Evolutionary conservation across 177 flowering plant species (phyloP).

Genomic region (Telopea speciosissima): DNA sequence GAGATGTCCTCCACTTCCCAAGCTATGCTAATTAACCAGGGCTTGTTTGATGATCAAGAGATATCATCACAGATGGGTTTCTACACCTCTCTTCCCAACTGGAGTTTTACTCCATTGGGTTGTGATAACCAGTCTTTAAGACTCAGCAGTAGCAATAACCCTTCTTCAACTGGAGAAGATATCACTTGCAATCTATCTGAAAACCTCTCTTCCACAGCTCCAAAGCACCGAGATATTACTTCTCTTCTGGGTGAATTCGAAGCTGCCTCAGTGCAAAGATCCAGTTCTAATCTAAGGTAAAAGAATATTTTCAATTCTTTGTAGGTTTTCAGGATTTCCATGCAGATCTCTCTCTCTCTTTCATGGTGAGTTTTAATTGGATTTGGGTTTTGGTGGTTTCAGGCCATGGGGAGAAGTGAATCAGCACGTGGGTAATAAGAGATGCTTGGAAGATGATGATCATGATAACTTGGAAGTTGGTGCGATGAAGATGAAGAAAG

Average conservation of each 20-base stretch:
- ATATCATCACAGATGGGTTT: constrained; percentile 31
- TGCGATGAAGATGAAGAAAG: constrained; percentile 61
- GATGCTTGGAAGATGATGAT: constrained; percentile 19
- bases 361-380: background rate
- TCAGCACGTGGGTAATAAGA: constrained; percentile 25
- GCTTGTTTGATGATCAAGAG: constrained; percentile 34
- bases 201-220: constrained; percentile 22
- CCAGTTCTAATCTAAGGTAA: constrained; percentile 44
- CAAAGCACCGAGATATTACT: constrained; percentile 22
- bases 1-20: constrained; percentile 23
- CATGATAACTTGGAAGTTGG: constrained; percentile 31
- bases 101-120: constrained; percentile 17
- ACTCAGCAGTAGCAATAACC: background rate
- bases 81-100: constrained; percentile 19
- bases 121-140: constrained; percentile 28
- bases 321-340: background rate
- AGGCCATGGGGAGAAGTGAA: constrained; percentile 54
- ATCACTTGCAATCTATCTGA: constrained; percentile 20
- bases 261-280: constrained; percentile 40
- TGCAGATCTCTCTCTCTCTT: constrained; percentile 7
- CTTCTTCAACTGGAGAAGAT: constrained; percentile 17
- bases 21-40: constrained; percentile 31
- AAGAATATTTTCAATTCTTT: no score
- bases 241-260: constrained; percentile 30
- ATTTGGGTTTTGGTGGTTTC: background rate